Evolutionary conservation across 1,284 basidiomycete genomes (phyloP), one percentile per base, ranked within the genome.

Genomic region (Apiotrichum veenhuisii): DNA sequence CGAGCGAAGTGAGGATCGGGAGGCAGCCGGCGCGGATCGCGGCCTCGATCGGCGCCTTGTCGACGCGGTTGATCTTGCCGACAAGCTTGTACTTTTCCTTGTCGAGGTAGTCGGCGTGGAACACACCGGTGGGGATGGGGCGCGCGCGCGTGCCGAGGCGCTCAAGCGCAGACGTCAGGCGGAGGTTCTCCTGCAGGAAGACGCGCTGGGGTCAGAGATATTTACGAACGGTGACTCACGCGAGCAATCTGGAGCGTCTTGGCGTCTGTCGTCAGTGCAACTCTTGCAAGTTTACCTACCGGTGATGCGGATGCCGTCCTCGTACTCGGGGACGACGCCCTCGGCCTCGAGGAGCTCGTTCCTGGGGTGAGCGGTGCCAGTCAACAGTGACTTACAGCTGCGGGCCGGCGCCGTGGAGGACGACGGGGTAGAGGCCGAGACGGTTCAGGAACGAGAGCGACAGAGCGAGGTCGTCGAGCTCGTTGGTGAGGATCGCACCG

Each of bases 51-150:
- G 93, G 92, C 43, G 91, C 85, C 79, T 95, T 96, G 81, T 97
- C 91, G 62, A 97, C 85, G 55, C 84, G 85, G 49, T 88, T 92
- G 71, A 97, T 91, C 79, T 90, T 90, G 33, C 93, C 93, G 52
- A 97, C 93, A 58, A 93, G 84, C n/a, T 88, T 88, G 74, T 96
- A 97, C 78, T 94, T 95, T 44, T 86, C 84, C 74, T 88, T 85
- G 81, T 96, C 91, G 62, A 96, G 87, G 79, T 91, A 94, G 74
- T 92, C 90, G 55, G 93, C 93, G 23, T 89, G 89, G 79, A 97
- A 97, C 59, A 97, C 91, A 36, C 94, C 93, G 17, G 89, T 93
- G 52, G 90, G 94, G 74, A 97, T 96, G 30, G 93, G 93, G 37
- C 94, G 88, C 17, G 93, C 93, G 58, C 93, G 88, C 3, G 92